Evolutionary conservation across 1,284 basidiomycete species (phyloP).

Genomic region (Tremellales sp.): DNA sequence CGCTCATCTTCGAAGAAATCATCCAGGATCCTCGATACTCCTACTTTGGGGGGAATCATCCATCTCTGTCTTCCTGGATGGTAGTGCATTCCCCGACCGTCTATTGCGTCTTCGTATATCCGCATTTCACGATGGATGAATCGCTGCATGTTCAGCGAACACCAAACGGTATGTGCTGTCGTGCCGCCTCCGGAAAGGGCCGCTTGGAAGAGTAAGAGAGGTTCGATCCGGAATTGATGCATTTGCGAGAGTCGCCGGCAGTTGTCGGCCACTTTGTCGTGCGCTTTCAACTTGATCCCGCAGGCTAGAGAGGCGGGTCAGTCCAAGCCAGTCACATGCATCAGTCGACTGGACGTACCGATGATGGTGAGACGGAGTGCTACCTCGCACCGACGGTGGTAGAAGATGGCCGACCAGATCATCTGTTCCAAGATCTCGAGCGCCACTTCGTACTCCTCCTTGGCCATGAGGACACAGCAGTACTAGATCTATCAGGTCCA

Average conservation of each 20-base stretch:
- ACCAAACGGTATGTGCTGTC: conserved; percentile 66
- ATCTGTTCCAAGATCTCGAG: conserved; percentile 78
- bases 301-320: conserved; percentile 62
- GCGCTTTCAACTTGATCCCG: conserved; percentile 59
- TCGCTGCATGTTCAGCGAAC: conserved; percentile 71
- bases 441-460: conserved; percentile 61
- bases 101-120: conserved; percentile 60
- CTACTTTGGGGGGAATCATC: conserved; percentile 36
- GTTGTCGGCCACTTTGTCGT: conserved; percentile 59
- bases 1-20: conserved; percentile 10
- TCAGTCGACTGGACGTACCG: conserved; percentile 54
- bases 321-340: not conserved
- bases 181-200: conserved; percentile 62
- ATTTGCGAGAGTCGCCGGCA: conserved; percentile 55
- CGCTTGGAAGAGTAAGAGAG: conserved; percentile 67
- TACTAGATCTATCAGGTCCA: conserved; percentile 56
- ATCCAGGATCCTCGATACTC: conserved; percentile 9
- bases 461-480: conserved; percentile 67
- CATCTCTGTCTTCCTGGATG: conserved; percentile 23
- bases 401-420: conserved; percentile 70
- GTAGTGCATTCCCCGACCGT: conserved; percentile 53
- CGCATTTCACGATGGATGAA: conserved; percentile 73
- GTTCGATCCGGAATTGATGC: conserved; percentile 64
- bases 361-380: conserved; percentile 67
- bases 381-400: conserved; percentile 61